A percentile compares a stretch with the other conserved stretches of the same genome.
phyloP scores from a whole-genome alignment of 1,284 basidiomycete genomes.

The Wolfiporia cocos region DNA sequence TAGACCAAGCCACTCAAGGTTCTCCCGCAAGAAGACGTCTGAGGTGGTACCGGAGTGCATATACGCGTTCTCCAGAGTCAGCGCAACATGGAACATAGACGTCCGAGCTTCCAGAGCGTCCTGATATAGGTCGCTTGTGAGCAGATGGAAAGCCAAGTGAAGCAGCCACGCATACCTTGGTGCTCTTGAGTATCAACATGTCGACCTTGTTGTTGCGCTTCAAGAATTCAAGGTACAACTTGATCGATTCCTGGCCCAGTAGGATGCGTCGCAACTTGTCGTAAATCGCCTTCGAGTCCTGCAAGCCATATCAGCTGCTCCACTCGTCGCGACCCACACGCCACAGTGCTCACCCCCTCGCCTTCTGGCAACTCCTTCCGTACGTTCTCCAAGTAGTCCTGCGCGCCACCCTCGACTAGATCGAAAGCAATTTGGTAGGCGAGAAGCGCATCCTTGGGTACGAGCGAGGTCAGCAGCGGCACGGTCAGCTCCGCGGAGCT shows the following conservation, averaged over 20 bases:
- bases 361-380: constrained; percentile 60
- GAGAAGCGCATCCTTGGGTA: constrained; percentile 66
- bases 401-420: constrained; percentile 86
- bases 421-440: constrained; percentile 96
- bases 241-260: constrained; percentile 84
- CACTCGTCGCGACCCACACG: constrained; percentile 4
- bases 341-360: constrained; percentile 40
- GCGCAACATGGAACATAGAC: constrained; percentile 93
- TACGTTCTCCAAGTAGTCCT: constrained; percentile 83
- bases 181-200: constrained; percentile 84
- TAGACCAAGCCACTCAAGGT: constrained; percentile 90
- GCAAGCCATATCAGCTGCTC: constrained; percentile 7
- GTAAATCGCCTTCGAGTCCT: constrained; percentile 59
- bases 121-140: constrained; percentile 29
- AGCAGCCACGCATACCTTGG: constrained; percentile 55
- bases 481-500: constrained; percentile 73
- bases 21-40: constrained; percentile 88
- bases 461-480: constrained; percentile 63
- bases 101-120: constrained; percentile 90
- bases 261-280: constrained; percentile 78
- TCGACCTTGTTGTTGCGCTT: constrained; percentile 92
- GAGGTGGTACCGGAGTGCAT: constrained; percentile 95
- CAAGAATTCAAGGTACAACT: constrained; percentile 90
- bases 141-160: constrained; percentile 2
- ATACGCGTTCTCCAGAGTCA: constrained; percentile 94